phyloP scores from a whole-genome alignment of 2,329 filamentous ascomycete species.

The Aspergillus pseudotamarii region DNA sequence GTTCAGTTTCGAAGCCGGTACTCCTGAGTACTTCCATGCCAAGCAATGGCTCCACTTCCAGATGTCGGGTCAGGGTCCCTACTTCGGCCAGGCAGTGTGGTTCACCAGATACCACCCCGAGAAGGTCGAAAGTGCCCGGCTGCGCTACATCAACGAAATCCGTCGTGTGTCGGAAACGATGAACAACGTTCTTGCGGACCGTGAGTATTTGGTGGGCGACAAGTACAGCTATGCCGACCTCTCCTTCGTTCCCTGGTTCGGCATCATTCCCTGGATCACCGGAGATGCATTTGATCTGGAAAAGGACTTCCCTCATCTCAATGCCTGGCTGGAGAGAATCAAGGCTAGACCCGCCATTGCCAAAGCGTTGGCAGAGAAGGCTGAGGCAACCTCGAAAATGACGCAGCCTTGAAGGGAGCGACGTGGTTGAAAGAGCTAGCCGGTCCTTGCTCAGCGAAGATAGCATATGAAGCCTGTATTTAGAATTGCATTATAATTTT shows the following conservation, averaged over 20 bases:
- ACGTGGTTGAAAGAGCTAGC: slow-evolving; percentile 8
- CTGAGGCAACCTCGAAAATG: slow-evolving; percentile 10
- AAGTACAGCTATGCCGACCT: slow-evolving; percentile 49
- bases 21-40: slow-evolving; percentile 41
- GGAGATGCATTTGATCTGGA: slow-evolving; percentile 27
- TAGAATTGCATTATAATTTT: not conserved
- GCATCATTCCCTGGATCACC: slow-evolving; percentile 8
- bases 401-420: slow-evolving; percentile 23
- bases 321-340: slow-evolving; percentile 34
- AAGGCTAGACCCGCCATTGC: slow-evolving; percentile 30
- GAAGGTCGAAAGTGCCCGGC: slow-evolving; percentile 45
- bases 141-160: slow-evolving; percentile 50
- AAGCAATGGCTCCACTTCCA: slow-evolving; percentile 53
- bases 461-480: not conserved
- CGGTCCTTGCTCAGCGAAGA: not conserved
- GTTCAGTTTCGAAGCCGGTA: slow-evolving; percentile 38
- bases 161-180: slow-evolving; percentile 50
- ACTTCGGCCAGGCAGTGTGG: slow-evolving; percentile 53
- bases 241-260: slow-evolving; percentile 44
- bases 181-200: slow-evolving; percentile 40
- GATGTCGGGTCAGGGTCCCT: slow-evolving; percentile 51
- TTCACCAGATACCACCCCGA: slow-evolving; percentile 47
- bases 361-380: slow-evolving; percentile 24
- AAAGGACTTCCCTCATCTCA: slow-evolving; percentile 32
- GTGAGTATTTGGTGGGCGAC: slow-evolving; percentile 47